Evolutionary conservation across 2,329 filamentous ascomycete genomes (phyloP), one percentile per base, ranked within the genome.

Genomic region (Apiospora phragmitis): DNA sequence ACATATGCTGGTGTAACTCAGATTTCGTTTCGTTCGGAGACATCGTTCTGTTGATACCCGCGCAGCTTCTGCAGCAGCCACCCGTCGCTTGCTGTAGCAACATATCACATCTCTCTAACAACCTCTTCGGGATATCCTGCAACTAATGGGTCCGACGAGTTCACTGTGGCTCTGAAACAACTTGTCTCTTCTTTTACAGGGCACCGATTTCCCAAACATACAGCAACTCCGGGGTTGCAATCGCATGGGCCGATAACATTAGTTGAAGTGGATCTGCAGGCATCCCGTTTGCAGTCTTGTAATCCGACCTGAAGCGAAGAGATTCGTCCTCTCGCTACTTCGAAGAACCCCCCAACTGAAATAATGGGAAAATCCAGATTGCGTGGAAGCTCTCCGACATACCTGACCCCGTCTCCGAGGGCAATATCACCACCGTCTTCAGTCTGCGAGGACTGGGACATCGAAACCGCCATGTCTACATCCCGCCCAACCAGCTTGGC

Each of bases 401-500:
- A 82, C 72, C 79, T 83, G 71, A 83, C 77, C 75, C 81, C 83
- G 69, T 81, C 81, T 42, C 80, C 79, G 62, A 80, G 81, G 76
- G 83, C 84, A 73, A 77, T 81, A 71, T 84, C 85, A 71, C 83
- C 85, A 70, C 80, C 84, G 59, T 81, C 83, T 7, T 84, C 85
- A 55, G 81, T 83, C 72, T 81, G 84, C 69, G 83, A 84, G 74
- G 85, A 84, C 76, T 83, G 79, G 75, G 82, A 82, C 78, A 74
- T 78, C 72, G 79, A 82, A 73, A 81, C 82, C 72, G 80, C 81
- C 76, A 86, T 86, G 82, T 79, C 84, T 43, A 76, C 81, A 29
- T 88, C 88, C 8, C 82, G 87, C 70, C 87, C 85, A 18, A 75
- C 82, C 55, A 89, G 87, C 77, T 79, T 85, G 78, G 81, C 83